Evolutionary conservation across 306 rosid species (phyloP), one percentile per base, ranked within the genome.

Genomic region (Quercus alba): DNA sequence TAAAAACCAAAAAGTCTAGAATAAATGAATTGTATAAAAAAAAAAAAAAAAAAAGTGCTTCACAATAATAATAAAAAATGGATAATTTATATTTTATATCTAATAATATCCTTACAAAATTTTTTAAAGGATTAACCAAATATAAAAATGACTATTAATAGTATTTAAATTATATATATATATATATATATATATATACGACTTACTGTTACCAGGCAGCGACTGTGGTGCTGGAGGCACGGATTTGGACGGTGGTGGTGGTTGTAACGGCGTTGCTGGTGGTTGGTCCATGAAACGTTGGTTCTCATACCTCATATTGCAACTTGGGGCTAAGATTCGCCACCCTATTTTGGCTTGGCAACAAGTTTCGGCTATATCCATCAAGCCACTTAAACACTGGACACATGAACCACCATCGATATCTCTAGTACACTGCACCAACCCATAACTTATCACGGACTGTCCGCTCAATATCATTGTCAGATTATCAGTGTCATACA

Each of bases 381-480:
- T 35, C 78, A 87, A 74, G n/a, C 19, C 41, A 25, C 1, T 12
- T 69, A 87, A 84, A 20, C 90, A 87, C 70, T 49, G n/a, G 7
- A 26, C 9, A 77, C 87, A 87, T 20, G 56, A 35, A 52, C 67
- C 38, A 2, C 59, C 13, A 54, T 55, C 63, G 20, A 87, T 17
- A 74, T 86, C 90, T 80, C 82, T 81, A 19, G 86, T 84, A 67
- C 90, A 87, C 76, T 84, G 90, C 49, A 75, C 90, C 52, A 81
- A 64, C 61, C 87, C 90, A 72, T 64, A 81, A 15, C 64, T 20
- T 13, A 1, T 5, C 20, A 35, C 46, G 57, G 46, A 46, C 30
- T 12, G 56, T 31, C 61, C 31, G 2, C 6, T 3, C n/a, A n/a
- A 38, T 38, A 0, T 38, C 44, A 38, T 2, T 38, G 44, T 38